phyloP scores from a whole-genome alignment of 257 asterid genomes.

The Cynanchum wilfordii region DNA sequence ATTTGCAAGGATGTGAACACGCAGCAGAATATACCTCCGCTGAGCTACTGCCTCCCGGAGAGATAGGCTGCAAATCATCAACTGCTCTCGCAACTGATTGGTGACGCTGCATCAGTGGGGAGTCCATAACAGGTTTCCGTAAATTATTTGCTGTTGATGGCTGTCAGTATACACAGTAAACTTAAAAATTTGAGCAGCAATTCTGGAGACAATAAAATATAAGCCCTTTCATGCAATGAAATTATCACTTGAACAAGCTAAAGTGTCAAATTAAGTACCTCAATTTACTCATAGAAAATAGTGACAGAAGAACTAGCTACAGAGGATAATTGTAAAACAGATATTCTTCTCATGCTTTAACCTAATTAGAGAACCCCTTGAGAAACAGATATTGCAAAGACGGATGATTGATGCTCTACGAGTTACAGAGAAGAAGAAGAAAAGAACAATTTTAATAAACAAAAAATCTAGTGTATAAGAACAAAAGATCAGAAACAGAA shows the following conservation, averaged over 20 bases:
- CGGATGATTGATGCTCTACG: not conserved
- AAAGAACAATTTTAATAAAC: not conserved
- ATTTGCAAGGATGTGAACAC: not conserved
- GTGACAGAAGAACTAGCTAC: not conserved
- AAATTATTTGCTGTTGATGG: conserved; percentile 21
- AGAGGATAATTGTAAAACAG: too few relatives aligned
- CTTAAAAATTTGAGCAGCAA: conserved; percentile 13
- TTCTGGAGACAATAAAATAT: not conserved
- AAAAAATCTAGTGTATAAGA: not conserved
- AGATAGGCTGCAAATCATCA: conserved; percentile 37
- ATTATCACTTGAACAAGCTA: not conserved
- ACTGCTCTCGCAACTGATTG: conserved; percentile 31
- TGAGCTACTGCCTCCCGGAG: conserved; percentile 63
- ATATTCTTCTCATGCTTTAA: too few relatives aligned
- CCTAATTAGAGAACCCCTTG: too few relatives aligned
- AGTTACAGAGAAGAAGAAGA: not conserved
- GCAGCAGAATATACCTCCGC: conserved; percentile 51
- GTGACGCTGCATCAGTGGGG: conserved; percentile 28
- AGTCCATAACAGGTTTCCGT: conserved; percentile 31
- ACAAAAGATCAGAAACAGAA: not conserved
- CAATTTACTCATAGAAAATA: not conserved
- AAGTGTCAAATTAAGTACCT: not conserved
- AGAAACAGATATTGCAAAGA: too few relatives aligned
- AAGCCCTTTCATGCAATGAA: not conserved
- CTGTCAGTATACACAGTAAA: conserved; percentile 33